A percentile compares a stretch with the other conserved stretches of the same genome.
phyloP scores from a whole-genome alignment of 2,329 filamentous ascomycete genomes.

The Emergomyces pasteurianus region DNA sequence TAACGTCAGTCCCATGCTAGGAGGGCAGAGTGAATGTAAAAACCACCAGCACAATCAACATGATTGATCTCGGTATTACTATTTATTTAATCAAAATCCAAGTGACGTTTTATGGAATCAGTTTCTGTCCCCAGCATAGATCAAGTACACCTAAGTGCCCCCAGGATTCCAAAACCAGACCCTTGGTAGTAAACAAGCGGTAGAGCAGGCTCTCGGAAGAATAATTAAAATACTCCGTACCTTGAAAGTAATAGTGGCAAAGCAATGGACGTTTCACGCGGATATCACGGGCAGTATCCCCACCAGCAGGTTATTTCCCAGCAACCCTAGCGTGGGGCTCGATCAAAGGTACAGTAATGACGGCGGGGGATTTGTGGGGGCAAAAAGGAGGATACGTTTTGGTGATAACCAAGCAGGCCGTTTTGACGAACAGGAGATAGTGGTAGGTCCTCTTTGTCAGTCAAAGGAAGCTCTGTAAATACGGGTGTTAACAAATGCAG shows the following conservation, averaged over 20 bases:
- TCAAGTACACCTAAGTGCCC: background rate
- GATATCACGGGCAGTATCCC: background rate
- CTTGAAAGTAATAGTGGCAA: background rate
- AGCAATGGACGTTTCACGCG: background rate
- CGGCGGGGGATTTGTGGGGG: background rate
- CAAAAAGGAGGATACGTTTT: background rate
- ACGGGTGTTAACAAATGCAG: too few species aligned
- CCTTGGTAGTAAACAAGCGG: background rate
- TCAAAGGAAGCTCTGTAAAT: too few species aligned
- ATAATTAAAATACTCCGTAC: background rate
- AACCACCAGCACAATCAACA: too few species aligned
- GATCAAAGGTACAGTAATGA: background rate
- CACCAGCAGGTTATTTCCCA: background rate
- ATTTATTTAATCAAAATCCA: too few species aligned
- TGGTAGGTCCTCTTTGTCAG: too few species aligned
- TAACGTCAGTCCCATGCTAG: background rate
- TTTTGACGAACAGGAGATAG: too few species aligned
- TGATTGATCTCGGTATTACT: background rate
- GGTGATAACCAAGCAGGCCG: background rate
- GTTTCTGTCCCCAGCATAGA: background rate
- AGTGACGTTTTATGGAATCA: background rate
- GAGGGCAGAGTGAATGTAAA: background rate
- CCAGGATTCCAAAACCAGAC: background rate
- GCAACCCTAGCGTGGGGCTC: background rate
- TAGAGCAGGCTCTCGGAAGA: background rate